Evolutionary conservation across 2,329 filamentous ascomycete species (phyloP).

Genomic region (Westerdykella sp.): DNA sequence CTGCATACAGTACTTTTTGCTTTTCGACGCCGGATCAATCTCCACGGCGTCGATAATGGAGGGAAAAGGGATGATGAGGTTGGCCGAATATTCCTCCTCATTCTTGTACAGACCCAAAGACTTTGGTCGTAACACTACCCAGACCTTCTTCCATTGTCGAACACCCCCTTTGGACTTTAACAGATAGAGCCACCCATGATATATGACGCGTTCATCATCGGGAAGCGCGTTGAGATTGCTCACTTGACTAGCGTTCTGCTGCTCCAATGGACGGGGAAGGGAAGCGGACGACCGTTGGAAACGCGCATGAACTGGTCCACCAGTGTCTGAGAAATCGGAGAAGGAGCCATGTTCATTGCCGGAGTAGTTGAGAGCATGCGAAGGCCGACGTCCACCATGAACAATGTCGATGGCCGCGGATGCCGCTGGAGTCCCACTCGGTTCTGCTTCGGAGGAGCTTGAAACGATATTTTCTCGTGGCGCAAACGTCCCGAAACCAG

Average conservation of each 20-base stretch:
- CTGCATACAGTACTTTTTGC: slow-evolving; percentile 81
- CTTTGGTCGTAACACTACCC: slow-evolving; percentile 82
- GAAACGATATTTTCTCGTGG: slow-evolving; percentile 31
- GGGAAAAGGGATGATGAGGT: slow-evolving; percentile 71
- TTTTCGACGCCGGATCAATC: slow-evolving; percentile 78
- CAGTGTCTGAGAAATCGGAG: slow-evolving; percentile 78
- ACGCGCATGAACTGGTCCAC: slow-evolving; percentile 39
- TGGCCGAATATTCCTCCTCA: slow-evolving; percentile 79
- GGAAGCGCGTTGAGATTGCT: slow-evolving; percentile 44
- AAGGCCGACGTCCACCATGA: slow-evolving; percentile 48
- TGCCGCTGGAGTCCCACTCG: slow-evolving; percentile 16
- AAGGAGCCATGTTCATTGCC: slow-evolving; percentile 66
- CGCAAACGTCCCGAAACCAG: slow-evolving; percentile 33
- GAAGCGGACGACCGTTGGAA: slow-evolving; percentile 48
- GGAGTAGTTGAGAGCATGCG: slow-evolving; percentile 58
- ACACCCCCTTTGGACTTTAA: slow-evolving; percentile 78
- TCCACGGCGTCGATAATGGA: slow-evolving; percentile 86
- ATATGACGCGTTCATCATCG: slow-evolving; percentile 83
- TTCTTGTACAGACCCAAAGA: slow-evolving; percentile 90
- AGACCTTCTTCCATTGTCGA: slow-evolving; percentile 89
- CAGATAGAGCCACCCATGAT: slow-evolving; percentile 83
- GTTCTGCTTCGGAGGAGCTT: slow-evolving; percentile 44
- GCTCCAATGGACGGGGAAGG: slow-evolving; percentile 21
- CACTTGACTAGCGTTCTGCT: slow-evolving; percentile 49
- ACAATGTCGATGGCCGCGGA: slow-evolving; percentile 24